A percentile compares a stretch with the other conserved stretches of the same genome.
Evolutionary conservation across 2,329 filamentous ascomycete genomes (phyloP).

Genomic region (Didymella glomerata): DNA sequence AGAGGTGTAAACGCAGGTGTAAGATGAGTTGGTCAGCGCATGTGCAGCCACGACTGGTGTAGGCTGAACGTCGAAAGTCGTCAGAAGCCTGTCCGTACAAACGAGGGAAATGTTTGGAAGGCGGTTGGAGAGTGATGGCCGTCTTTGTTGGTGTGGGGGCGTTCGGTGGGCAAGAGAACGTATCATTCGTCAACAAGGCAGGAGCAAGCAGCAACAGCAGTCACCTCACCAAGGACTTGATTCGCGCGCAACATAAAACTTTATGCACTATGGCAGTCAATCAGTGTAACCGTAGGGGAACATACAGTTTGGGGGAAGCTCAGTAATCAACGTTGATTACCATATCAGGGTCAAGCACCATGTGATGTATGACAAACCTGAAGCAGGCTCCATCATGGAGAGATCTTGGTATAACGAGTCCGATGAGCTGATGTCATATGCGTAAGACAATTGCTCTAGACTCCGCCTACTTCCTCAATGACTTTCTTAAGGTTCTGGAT

Average conservation of each 20-base stretch:
- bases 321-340: constrained; percentile 17
- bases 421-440: not conserved
- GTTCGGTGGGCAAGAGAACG: not conserved
- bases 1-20: too few species aligned
- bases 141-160: not conserved
- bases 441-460: constrained; percentile 9
- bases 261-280: not conserved
- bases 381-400: not conserved
- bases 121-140: not conserved
- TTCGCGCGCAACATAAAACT: not conserved
- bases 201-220: constrained; percentile 3
- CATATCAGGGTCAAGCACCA: not conserved
- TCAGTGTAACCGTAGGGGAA: constrained; percentile 5
- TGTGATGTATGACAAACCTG: constrained; percentile 4
- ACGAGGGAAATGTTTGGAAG: too few species aligned
- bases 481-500: constrained; percentile 75
- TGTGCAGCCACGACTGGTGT: not conserved
- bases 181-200: not conserved
- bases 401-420: not conserved
- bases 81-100: too few species aligned
- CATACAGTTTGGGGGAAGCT: constrained; percentile 1
- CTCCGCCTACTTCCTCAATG: constrained; percentile 71
- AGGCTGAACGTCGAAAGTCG: not conserved
- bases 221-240: not conserved
- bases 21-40: not conserved